Evolutionary conservation across 2,329 filamentous ascomycete genomes (phyloP).

Genomic region (Ceratocystis alfenasii): DNA sequence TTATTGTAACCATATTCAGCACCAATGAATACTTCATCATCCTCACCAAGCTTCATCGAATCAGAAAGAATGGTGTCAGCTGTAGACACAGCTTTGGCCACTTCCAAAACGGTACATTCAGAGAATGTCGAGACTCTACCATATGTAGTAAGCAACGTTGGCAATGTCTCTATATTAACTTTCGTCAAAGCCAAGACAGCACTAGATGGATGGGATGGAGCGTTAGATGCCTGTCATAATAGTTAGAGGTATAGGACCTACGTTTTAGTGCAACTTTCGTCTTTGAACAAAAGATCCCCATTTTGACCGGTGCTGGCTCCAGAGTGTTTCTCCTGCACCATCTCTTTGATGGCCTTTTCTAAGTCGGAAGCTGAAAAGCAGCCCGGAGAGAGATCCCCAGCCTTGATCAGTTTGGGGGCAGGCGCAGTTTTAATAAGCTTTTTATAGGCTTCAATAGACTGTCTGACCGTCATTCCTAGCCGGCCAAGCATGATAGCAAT

Average conservation of each 20-base stretch:
- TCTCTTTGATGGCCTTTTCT: neutral
- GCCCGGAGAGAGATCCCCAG: neutral
- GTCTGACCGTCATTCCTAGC: neutral
- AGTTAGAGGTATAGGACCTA: neutral
- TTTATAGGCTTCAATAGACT: neutral
- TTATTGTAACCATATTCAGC: conserved; percentile 29
- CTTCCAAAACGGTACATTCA: conserved; percentile 27
- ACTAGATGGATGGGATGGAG: neutral
- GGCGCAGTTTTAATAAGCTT: neutral
- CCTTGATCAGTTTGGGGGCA: neutral
- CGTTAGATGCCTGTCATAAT: neutral
- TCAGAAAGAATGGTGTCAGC: conserved; percentile 27
- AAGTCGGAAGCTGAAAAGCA: neutral
- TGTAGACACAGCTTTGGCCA: conserved; percentile 27
- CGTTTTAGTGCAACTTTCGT: neutral
- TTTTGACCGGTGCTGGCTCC: fast-evolving
- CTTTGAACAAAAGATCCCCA: fast-evolving
- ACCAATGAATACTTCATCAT: conserved; percentile 27
- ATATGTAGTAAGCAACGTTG: conserved; percentile 27
- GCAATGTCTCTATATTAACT: conserved; percentile 18
- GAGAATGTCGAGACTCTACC: conserved; percentile 23
- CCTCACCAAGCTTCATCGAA: conserved; percentile 26
- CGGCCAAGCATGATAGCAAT: neutral
- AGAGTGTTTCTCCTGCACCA: neutral
- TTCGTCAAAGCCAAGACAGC: neutral